Evolutionary conservation across 2,329 filamentous ascomycete species (phyloP), one percentile per base, ranked within the genome.

Genomic region (Aspergillus flavus): DNA sequence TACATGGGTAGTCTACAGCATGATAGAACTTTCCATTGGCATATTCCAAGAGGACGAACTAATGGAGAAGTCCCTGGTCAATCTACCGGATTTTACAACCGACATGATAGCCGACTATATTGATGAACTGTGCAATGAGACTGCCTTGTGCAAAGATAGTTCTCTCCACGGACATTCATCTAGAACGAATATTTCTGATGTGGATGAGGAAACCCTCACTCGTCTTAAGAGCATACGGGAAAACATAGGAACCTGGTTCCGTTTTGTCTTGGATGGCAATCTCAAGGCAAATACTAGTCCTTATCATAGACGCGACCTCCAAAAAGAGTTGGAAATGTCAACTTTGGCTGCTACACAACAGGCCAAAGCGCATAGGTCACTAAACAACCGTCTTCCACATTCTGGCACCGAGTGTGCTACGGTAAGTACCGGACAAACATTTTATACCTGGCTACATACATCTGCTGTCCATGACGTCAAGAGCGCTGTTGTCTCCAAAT

Each of bases 401-500:
- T 21, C 19, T 21, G 12, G 23, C 19, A 10, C 41, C 9, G 41
- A 23, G 41, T 3, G 9, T 45, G 41, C 21, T 45, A 10, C 7
- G 2, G 1, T 45, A 4, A 5, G 16, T 12, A n/a, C 53, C 19
- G 57, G 43, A 0, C 21, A 48, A 28, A 36, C 6, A 11, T 52
- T 59, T 7, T 50, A 16, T 28, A 50, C 10, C 26, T 59, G 57
- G 57, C 28, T 50, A 19, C 57, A 59, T n/a, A 34, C 21, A 30
- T 34, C 26, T 48, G 57, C 41, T 10, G 28, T 50, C 1, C 26
- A 59, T 23, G 28, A 59, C 6, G 57, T 50, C n/a, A 50, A 34
- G 26, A 48, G 41, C 16, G 14, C 43, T 16, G 11, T 59, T 16
- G 43, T 36, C 4, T 50, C 30, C 30, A 59, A 48, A 36, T 59